A percentile compares a stretch with the other conserved stretches of the same genome.
phyloP scores from a whole-genome alignment of 768 basidiomycete genomes.

The Agaricus sinodeliciosus region DNA sequence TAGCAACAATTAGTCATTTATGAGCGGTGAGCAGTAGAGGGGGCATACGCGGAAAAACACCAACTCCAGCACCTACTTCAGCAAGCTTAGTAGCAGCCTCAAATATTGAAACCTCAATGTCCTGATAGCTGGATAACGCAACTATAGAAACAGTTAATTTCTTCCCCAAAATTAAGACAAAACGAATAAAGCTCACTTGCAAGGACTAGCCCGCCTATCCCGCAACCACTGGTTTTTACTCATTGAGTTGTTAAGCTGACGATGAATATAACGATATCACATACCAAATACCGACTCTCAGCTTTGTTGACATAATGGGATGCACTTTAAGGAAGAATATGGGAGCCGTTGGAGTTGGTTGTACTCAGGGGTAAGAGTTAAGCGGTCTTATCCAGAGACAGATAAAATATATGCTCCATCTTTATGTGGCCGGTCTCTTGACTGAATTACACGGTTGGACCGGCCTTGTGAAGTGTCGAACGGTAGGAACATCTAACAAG shows the following conservation, averaged over 20 bases:
- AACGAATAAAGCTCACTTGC: slow-evolving; percentile 25
- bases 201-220: slow-evolving; percentile 42
- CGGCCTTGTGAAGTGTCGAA: slow-evolving; percentile 28
- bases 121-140: slow-evolving; percentile 39
- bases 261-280: slow-evolving; percentile 15
- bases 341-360: neutral
- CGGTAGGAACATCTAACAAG: slow-evolving; percentile 30
- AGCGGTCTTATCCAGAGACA: no score
- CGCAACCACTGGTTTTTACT: slow-evolving; percentile 38
- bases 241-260: slow-evolving; percentile 13
- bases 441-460: slow-evolving; percentile 37
- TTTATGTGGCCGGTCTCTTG: slow-evolving; percentile 23
- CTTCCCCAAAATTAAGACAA: neutral
- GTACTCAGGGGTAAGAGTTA: slow-evolving; percentile 6
- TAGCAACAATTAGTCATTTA: slow-evolving; percentile 7
- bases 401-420: slow-evolving; percentile 18
- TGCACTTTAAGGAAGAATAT: no score
- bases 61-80: slow-evolving; percentile 60
- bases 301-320: slow-evolving; percentile 18
- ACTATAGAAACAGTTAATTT: slow-evolving; percentile 19
- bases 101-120: slow-evolving; percentile 52
- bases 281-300: slow-evolving; percentile 53
- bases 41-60: slow-evolving; percentile 41
- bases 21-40: neutral
- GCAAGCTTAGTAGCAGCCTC: slow-evolving; percentile 43